Conservation (phyloP, 148 eudicot species). For the Chenopodium album region DNA sequence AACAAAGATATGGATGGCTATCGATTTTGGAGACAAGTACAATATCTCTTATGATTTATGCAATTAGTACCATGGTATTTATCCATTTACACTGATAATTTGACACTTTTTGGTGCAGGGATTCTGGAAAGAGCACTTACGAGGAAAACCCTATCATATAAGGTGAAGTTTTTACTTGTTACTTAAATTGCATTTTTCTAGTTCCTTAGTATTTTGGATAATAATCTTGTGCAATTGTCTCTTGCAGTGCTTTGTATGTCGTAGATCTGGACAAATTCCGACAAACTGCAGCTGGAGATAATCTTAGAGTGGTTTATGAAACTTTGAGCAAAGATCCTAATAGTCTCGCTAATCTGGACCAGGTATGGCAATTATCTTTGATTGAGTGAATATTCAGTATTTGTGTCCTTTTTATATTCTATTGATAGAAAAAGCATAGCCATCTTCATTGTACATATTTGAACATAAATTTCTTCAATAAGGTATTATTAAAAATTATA, state of each 20-base stretch:
- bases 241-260: slow-evolving; percentile 89
- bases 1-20: slow-evolving; percentile 98
- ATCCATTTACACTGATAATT: background rate
- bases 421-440: no score
- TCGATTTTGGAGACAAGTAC: slow-evolving; percentile 94
- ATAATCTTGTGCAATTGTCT: slow-evolving; percentile 22
- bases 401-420: background rate
- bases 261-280: slow-evolving; percentile 93
- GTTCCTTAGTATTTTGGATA: slow-evolving; percentile 1
- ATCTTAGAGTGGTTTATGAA: slow-evolving; percentile 85
- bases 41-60: background rate
- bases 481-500: no score
- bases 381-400: background rate
- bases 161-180: slow-evolving; percentile 44
- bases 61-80: background rate
- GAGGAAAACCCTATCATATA: slow-evolving; percentile 95
- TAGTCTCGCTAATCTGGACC: slow-evolving; percentile 96
- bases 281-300: slow-evolving; percentile 95
- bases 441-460: no score
- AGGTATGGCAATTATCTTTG: slow-evolving; percentile 46
- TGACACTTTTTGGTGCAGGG: slow-evolving; percentile 50
- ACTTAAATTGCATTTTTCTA: background rate
- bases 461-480: no score
- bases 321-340: slow-evolving; percentile 98
- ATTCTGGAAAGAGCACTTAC: slow-evolving; percentile 94